These are phyloP conservation scores for Cystobasidiaceae sp. DNA, from an alignment of 1,284 basidiomycete species.

Conservation along the genomic window DNA sequence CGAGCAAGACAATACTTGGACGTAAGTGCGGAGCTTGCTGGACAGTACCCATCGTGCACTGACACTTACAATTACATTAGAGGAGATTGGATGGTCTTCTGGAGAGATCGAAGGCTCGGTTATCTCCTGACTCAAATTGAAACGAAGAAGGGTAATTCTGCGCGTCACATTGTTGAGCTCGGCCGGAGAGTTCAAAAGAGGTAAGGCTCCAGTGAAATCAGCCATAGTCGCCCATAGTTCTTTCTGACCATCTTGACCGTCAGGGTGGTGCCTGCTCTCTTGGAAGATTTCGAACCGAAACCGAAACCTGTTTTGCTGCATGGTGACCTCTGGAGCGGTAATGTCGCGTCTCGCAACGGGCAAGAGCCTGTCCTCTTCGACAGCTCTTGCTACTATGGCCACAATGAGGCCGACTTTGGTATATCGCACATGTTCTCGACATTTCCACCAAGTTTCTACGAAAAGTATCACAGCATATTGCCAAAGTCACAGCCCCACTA, in stretches of 20 bases:
- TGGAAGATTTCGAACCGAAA: slow-evolving; percentile 54
- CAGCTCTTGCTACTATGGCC: slow-evolving; percentile 74
- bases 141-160: slow-evolving; percentile 34
- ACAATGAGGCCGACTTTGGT: slow-evolving; percentile 79
- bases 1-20: slow-evolving; percentile 69
- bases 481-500: slow-evolving; percentile 71
- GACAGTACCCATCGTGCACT: not conserved
- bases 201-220: slow-evolving; percentile 50
- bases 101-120: slow-evolving; percentile 57
- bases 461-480: slow-evolving; percentile 63
- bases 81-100: slow-evolving; percentile 57
- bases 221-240: not conserved
- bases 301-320: slow-evolving; percentile 72
- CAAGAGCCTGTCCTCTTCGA: slow-evolving; percentile 70
- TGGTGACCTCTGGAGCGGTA: slow-evolving; percentile 69
- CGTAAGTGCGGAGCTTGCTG: slow-evolving; percentile 37
- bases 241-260: not conserved
- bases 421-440: slow-evolving; percentile 80
- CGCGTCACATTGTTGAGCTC: slow-evolving; percentile 53
- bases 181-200: slow-evolving; percentile 57
- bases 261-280: slow-evolving; percentile 70
- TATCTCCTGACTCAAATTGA: slow-evolving; percentile 54
- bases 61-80: not conserved
- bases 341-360: slow-evolving; percentile 50
- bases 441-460: slow-evolving; percentile 64